Conservation (phyloP, 1,284 basidiomycete species). For the Boletus subluridellus region DNA sequence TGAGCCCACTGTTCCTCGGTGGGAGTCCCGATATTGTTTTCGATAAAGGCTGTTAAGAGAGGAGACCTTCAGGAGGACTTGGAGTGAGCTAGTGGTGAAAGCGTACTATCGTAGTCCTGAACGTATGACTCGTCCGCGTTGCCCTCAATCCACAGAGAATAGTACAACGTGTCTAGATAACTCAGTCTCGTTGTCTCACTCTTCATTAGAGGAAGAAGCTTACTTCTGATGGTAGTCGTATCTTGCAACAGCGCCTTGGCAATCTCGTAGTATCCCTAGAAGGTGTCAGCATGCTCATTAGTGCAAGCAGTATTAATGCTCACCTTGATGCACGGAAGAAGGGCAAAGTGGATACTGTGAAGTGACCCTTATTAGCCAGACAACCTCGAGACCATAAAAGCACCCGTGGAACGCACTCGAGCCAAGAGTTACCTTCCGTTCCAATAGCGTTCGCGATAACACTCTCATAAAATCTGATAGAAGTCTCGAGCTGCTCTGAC, state of each 20-base stretch:
- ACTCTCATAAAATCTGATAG: background rate
- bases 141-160: background rate
- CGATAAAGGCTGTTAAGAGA: background rate
- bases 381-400: too few relatives aligned
- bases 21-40: background rate
- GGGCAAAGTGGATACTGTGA: background rate
- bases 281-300: background rate
- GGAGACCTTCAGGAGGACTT: background rate
- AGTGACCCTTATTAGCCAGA: background rate
- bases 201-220: background rate
- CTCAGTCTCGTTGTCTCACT: background rate
- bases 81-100: background rate
- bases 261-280: background rate
- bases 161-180: background rate
- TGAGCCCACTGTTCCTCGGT: background rate
- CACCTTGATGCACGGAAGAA: background rate
- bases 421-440: background rate
- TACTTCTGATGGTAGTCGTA: background rate
- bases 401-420: background rate
- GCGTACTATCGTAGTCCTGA: background rate
- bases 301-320: background rate
- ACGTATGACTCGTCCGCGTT: background rate
- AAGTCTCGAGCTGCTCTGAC: background rate
- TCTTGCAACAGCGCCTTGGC: background rate
- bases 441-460: background rate